phyloP scores from a whole-genome alignment of 805 yeast species.

The Wickerhamiella bombiphila region DNA sequence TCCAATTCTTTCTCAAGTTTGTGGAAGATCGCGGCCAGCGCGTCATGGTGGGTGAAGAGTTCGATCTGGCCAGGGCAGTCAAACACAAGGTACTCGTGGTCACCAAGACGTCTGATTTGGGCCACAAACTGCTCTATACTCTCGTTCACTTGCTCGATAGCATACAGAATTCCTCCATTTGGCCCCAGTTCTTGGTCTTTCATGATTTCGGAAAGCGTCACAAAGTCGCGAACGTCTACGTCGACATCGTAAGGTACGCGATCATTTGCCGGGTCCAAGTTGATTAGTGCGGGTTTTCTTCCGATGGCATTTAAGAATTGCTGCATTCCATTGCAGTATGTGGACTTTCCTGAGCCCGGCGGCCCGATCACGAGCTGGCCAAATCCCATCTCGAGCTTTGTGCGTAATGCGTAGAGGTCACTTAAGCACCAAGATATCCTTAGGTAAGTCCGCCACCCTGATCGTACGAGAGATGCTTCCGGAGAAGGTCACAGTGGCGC shows the following conservation, averaged over 20 bases:
- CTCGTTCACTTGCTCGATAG: slow-evolving; percentile 44
- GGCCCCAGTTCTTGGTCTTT: slow-evolving; percentile 60
- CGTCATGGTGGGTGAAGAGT: slow-evolving; percentile 75
- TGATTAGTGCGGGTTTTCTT: slow-evolving; percentile 66
- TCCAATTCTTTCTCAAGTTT: slow-evolving; percentile 48
- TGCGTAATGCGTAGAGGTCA: too few species aligned
- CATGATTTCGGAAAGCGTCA: slow-evolving; percentile 69
- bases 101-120: slow-evolving; percentile 41
- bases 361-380: slow-evolving; percentile 96
- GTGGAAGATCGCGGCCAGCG: slow-evolving; percentile 54
- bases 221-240: slow-evolving; percentile 63
- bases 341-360: slow-evolving; percentile 95
- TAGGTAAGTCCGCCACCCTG: too few species aligned
- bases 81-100: slow-evolving; percentile 52
- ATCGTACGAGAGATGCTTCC: too few species aligned
- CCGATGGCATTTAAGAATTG: slow-evolving; percentile 94
- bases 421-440: too few species aligned
- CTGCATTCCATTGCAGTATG: slow-evolving; percentile 80
- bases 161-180: slow-evolving; percentile 81
- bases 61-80: slow-evolving; percentile 92
- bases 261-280: slow-evolving; percentile 89
- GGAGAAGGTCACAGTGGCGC: slow-evolving; percentile 72
- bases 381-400: slow-evolving; percentile 21
- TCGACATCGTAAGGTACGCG: slow-evolving; percentile 53
- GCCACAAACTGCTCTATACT: slow-evolving; percentile 44